Evolutionary conservation across 1,284 basidiomycete genomes (phyloP).

Genomic region (Apiotrichum montevideense): DNA sequence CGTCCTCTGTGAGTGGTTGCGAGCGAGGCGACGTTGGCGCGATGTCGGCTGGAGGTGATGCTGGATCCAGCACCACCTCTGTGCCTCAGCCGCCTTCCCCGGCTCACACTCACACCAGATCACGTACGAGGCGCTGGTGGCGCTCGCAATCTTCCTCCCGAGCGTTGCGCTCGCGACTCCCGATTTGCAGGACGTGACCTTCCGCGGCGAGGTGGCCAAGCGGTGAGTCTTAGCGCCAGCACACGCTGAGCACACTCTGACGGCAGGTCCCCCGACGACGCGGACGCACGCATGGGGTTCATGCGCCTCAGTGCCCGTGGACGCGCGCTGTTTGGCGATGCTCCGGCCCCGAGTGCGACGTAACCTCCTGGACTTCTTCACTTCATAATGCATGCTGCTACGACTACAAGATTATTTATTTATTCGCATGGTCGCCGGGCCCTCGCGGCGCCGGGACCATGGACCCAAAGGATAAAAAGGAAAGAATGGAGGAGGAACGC

Average conservation of each 20-base stretch:
- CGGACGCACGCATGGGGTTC: slow-evolving; percentile 36
- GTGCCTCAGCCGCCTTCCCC: not conserved
- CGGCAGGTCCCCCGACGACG: slow-evolving; percentile 31
- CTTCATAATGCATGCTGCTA: slow-evolving; percentile 5
- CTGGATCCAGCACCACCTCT: no score
- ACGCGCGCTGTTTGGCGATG: slow-evolving; percentile 35
- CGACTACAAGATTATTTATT: slow-evolving; percentile 7
- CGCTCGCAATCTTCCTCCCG: slow-evolving; percentile 39
- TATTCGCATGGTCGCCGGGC: no score
- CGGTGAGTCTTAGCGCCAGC: slow-evolving; percentile 24
- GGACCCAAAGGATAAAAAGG: not conserved
- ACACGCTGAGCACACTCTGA: no score
- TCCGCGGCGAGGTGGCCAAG: slow-evolving; percentile 41
- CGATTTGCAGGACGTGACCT: slow-evolving; percentile 41
- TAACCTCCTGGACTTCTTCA: not conserved
- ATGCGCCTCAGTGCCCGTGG: slow-evolving; percentile 30
- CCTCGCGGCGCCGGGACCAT: no score
- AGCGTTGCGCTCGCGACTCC: slow-evolving; percentile 31
- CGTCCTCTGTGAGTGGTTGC: slow-evolving; percentile 32
- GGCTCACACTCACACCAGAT: slow-evolving; percentile 24
- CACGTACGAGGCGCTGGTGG: slow-evolving; percentile 38
- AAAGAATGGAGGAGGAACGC: not conserved
- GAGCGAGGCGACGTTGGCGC: no score
- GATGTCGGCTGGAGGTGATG: no score
- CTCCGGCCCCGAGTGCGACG: not conserved